Conservation (phyloP, 345 rosid species). For the Viola odorata region DNA sequence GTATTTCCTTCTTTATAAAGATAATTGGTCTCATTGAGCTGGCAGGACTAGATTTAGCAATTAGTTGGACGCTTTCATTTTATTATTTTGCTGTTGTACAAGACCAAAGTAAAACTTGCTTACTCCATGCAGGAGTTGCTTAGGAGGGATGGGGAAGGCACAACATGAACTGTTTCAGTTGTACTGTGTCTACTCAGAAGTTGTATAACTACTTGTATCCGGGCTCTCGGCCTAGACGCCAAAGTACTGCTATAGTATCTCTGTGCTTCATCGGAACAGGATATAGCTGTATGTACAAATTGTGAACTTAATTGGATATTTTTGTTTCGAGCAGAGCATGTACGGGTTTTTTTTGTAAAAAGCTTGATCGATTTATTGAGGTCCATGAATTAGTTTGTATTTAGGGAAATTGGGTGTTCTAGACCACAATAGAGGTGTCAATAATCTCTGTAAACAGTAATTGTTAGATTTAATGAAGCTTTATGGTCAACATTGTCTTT, state of each 20-base stretch:
- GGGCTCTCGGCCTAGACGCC: neutral
- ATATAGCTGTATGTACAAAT: slow-evolving; percentile 5
- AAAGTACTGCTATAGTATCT: neutral
- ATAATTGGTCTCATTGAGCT: no score
- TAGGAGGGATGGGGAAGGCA: slow-evolving; percentile 11
- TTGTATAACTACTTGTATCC: slow-evolving; percentile 4
- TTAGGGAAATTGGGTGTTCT: neutral
- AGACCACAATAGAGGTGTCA: neutral
- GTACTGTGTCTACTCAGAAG: neutral
- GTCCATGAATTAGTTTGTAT: neutral
- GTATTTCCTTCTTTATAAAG: no score
- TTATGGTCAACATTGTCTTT: no score
- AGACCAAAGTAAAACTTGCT: neutral
- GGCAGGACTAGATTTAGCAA: no score
- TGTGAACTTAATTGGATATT: neutral
- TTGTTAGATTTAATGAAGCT: no score
- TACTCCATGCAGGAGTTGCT: slow-evolving; percentile 17
- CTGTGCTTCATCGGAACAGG: neutral
- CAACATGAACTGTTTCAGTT: slow-evolving; percentile 3
- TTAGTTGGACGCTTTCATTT: no score
- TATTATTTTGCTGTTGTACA: neutral
- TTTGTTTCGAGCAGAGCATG: neutral
- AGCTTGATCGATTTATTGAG: neutral
- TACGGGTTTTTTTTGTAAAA: slow-evolving; percentile 8
- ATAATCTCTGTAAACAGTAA: no score